Evolutionary conservation across 2,329 filamentous ascomycete species (phyloP), one percentile per base, ranked within the genome.

Genomic region (Biscogniauxia marginata): DNA sequence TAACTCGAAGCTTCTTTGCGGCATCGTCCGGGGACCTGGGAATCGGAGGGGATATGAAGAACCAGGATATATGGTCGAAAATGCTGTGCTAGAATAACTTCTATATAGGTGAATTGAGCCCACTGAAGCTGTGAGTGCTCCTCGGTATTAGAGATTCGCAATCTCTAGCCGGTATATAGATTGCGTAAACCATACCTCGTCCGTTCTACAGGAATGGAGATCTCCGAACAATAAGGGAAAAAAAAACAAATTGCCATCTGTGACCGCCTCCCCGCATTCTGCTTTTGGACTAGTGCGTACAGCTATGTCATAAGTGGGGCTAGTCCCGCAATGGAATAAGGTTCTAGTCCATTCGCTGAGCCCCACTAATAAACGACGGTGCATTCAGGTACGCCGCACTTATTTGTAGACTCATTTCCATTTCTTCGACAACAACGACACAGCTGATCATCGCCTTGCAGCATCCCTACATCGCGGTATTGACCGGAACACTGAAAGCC

Each of bases 71-170:
- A 30, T 30, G 25, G 25, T 45, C 49, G 25, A 58, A 62, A 63
- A 60, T 53, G 25, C 25, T 11, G 25, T 3, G 25, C 25, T 30
- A 2, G 2, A 30, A 11, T 30, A 4, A 30, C 25, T 30, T 30
- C 25, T 30, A 30, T 30, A 8, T 30, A 21, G 18, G 22, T 45
- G 20, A 24, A 73, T 79, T 82, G 82, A 2, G 7, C 21, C 44
- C 39, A 34, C 9, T 22, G 8, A 22, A 23, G 16, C 20, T 13
- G 11, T 25, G n/a, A n/a, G 13, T 16, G 30, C 30, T n/a, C 30
- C n/a, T 39, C 30, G 13, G 6, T 39, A 16, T 16, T 39, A 39
- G 30, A 39, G 30, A 39, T n/a, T 39, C 6, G 6, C 6, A 39
- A 39, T n/a, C 30, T 39, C 30, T 39, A 39, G 30, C 5, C 13